A percentile compares a stretch with the other conserved stretches of the same genome.
phyloP scores from a whole-genome alignment of 2,329 filamentous ascomycete genomes.

The Fusarium marasasianum region DNA sequence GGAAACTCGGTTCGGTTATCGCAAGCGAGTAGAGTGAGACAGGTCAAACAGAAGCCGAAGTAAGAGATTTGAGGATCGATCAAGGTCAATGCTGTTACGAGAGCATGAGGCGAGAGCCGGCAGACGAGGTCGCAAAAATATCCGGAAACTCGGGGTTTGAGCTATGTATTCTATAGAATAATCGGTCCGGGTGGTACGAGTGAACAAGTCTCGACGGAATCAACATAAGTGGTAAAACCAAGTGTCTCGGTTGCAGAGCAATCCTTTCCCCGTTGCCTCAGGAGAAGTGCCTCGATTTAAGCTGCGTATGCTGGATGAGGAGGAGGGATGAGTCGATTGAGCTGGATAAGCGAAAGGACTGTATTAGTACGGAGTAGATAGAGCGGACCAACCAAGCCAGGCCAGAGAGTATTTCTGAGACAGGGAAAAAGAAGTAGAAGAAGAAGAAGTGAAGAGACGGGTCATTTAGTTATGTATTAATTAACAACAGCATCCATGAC shows the following conservation, averaged over 20 bases:
- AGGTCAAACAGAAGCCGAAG: background rate
- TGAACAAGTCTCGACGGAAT: background rate
- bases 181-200: background rate
- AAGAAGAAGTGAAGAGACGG: constrained; percentile 23
- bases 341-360: background rate
- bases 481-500: constrained; percentile 4
- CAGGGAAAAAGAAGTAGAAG: constrained; percentile 13
- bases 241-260: constrained; percentile 6
- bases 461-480: constrained; percentile 20
- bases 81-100: background rate
- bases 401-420: background rate
- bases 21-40: constrained; percentile 7
- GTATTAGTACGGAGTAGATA: background rate
- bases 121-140: constrained; percentile 11
- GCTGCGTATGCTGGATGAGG: constrained; percentile 1
- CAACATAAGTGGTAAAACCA: background rate
- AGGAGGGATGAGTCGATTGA: constrained; percentile 2
- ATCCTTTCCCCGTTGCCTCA: constrained; percentile 7
- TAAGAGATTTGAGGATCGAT: background rate
- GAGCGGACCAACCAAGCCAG: constrained; percentile 10
- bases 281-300: background rate
- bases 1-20: background rate
- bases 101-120: background rate
- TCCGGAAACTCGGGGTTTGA: constrained; percentile 1
- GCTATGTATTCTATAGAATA: background rate